These are phyloP conservation scores for Picea abies DNA, from an alignment of 83 land plant genomes.

Conservation along the genomic window DNA sequence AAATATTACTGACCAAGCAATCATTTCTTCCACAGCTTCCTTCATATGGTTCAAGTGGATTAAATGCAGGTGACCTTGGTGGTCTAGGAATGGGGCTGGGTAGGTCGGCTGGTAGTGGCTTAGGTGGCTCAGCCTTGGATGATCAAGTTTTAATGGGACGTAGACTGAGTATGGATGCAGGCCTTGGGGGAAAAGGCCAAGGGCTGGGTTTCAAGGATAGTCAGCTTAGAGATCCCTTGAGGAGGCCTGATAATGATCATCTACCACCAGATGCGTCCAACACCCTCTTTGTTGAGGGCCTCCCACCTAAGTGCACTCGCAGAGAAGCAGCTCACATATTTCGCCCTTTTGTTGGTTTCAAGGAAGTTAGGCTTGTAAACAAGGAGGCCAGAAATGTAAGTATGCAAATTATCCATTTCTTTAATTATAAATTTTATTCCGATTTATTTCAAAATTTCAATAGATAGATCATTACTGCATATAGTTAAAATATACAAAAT, in stretches of 20 bases:
- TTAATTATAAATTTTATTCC: too few species aligned
- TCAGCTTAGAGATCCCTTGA: slow-evolving; percentile 9
- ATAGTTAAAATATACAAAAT: too few species aligned
- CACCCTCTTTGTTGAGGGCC: not conserved
- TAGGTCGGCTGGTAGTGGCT: slow-evolving; percentile 22
- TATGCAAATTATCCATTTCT: not conserved
- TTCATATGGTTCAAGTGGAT: slow-evolving; percentile 6
- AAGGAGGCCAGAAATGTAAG: slow-evolving; percentile 62
- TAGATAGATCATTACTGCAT: too few species aligned
- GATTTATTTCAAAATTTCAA: too few species aligned
- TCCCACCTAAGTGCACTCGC: not conserved
- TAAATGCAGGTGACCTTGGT: slow-evolving; percentile 40
- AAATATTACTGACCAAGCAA: not conserved
- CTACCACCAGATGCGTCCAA: not conserved
- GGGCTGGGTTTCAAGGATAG: slow-evolving; percentile 27
- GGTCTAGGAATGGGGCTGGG: slow-evolving; percentile 19
- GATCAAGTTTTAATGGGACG: slow-evolving; percentile 31
- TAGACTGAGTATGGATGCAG: slow-evolving; percentile 23
- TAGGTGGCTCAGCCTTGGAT: slow-evolving; percentile 24
- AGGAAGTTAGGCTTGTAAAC: too few species aligned
- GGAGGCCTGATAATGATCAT: slow-evolving; percentile 34
- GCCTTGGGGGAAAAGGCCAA: slow-evolving; percentile 18
- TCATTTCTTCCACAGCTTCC: not conserved
- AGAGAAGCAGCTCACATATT: not conserved
- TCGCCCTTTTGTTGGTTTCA: not conserved